Percentiles rank a stretch among this genome's conserved stretches.
These are phyloP conservation scores for Colletotrichum theobromicola DNA, from an alignment of 2,329 filamentous ascomycete genomes.

Conservation along the genomic window DNA sequence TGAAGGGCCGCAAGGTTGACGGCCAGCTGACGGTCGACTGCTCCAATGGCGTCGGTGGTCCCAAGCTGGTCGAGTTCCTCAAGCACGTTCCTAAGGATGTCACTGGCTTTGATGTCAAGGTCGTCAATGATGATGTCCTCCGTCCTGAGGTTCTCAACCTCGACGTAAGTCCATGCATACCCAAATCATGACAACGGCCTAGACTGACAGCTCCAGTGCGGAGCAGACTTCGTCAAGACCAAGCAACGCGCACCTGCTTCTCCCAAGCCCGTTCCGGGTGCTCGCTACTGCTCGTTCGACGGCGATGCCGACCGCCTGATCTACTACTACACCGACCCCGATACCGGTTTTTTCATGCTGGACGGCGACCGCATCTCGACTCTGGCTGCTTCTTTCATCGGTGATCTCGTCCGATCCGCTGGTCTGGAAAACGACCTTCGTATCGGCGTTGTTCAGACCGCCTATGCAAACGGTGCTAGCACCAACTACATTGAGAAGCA, in stretches of 20 bases:
- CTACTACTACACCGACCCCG: slow-evolving; percentile 89
- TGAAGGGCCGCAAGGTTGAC: slow-evolving; percentile 75
- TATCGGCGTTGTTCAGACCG: slow-evolving; percentile 95
- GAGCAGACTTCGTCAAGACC: slow-evolving; percentile 97
- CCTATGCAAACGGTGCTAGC: slow-evolving; percentile 95
- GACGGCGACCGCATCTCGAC: slow-evolving; percentile 98
- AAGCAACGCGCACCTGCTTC: slow-evolving; percentile 87
- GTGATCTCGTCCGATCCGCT: slow-evolving; percentile 81
- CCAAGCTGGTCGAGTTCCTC: slow-evolving; percentile 85
- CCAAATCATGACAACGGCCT: neutral
- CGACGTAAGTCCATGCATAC: slow-evolving; percentile 63
- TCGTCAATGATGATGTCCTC: slow-evolving; percentile 92
- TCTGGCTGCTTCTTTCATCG: slow-evolving; percentile 90
- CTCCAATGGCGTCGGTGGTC: slow-evolving; percentile 94
- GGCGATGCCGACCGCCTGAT: slow-evolving; percentile 95
- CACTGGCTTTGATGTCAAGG: slow-evolving; percentile 78
- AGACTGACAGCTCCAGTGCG: slow-evolving; percentile 64
- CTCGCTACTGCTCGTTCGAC: slow-evolving; percentile 89
- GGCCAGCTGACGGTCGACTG: slow-evolving; percentile 88
- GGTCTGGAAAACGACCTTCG: slow-evolving; percentile 81
- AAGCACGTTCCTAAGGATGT: slow-evolving; percentile 78
- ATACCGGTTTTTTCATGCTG: slow-evolving; percentile 86
- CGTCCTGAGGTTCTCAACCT: slow-evolving; percentile 88
- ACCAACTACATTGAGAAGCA: slow-evolving; percentile 91
- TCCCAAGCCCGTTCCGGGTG: slow-evolving; percentile 77